phyloP scores from a whole-genome alignment of 495 filamentous ascomycete species.

The Annulohypoxylon bovei region DNA sequence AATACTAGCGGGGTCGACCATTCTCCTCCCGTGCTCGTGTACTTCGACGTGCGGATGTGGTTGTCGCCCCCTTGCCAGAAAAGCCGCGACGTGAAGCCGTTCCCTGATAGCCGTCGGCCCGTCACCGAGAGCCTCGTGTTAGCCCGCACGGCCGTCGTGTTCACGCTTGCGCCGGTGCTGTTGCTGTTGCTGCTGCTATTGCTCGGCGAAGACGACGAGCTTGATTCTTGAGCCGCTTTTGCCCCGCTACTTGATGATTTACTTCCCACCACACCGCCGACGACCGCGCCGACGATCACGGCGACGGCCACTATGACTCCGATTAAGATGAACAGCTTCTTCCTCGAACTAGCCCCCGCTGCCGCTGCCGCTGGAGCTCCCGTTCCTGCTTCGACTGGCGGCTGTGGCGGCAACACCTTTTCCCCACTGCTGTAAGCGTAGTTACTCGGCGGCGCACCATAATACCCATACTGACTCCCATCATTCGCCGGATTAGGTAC shows the following conservation, averaged over 20 bases:
- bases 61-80: conserved; percentile 39
- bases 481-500: neutral
- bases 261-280: conserved; percentile 30
- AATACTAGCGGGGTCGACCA: conserved; percentile 26
- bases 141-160: conserved; percentile 28
- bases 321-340: conserved; percentile 21
- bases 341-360: neutral
- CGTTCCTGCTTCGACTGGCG: neutral
- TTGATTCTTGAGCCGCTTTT: neutral
- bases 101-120: conserved; percentile 19
- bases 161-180: neutral
- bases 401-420: neutral
- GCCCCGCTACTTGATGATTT: neutral
- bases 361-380: neutral
- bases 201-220: neutral
- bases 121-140: conserved; percentile 24
- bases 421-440: neutral
- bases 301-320: conserved; percentile 2
- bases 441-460: neutral
- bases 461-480: neutral
- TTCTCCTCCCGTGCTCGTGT: conserved; percentile 12
- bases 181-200: too few species aligned
- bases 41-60: conserved; percentile 27
- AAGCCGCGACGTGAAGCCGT: conserved; percentile 34
- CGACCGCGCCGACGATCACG: conserved; percentile 16